Base-by-base conservation (phyloP, 306 rosid species). In the Pueraria montana region DNA sequence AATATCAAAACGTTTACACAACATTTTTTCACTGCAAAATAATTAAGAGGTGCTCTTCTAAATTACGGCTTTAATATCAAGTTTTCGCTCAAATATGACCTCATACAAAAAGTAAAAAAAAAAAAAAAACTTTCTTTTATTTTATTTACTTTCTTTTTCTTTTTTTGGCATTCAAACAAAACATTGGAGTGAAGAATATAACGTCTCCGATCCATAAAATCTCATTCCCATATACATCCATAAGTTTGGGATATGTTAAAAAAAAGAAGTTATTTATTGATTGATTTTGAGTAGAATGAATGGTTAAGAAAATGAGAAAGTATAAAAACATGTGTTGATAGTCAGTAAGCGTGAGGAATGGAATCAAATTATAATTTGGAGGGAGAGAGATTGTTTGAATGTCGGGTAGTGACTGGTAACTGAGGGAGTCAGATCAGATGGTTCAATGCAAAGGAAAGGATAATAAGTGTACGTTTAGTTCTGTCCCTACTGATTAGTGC, bases 371-470 rank as follows among this genome's bases (percentile, higher is more conserved):
- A 40, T 9, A n/a, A 36, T 55, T 30, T 5, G 21, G 36, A 76
- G 66, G 21, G 36, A 76, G 66, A 48, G 46, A 21, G 52, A 69
- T 38, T 30, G 24, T 78, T 74, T 59, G 68, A 53, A 77, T 78
- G 86, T 82, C 55, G 52, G 83, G 84, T 65, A 79, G 77, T 11
- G 74, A 59, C 24, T 66, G 78, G 80, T 6, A 74, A 61, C 56
- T 59, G 79, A 58, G 23, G 50, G 77, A 77, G 80, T 52, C 77
- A 80, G 82, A 78, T 10, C 40, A 80, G 73, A 81, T 80, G 84
- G 86, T 73, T 56, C 1, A 66, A 75, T 40, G 81, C 38, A 49
- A 69, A 42, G 59, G 67, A 50, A 70, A 52, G 72, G 77, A 53
- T 70, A 5, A n/a, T 50, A 69, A 75, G 46, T 30, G 76, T 59